Base-by-base conservation (phyloP, 2,329 filamentous ascomycete genomes). In the Graphilbum fragrans region DNA sequence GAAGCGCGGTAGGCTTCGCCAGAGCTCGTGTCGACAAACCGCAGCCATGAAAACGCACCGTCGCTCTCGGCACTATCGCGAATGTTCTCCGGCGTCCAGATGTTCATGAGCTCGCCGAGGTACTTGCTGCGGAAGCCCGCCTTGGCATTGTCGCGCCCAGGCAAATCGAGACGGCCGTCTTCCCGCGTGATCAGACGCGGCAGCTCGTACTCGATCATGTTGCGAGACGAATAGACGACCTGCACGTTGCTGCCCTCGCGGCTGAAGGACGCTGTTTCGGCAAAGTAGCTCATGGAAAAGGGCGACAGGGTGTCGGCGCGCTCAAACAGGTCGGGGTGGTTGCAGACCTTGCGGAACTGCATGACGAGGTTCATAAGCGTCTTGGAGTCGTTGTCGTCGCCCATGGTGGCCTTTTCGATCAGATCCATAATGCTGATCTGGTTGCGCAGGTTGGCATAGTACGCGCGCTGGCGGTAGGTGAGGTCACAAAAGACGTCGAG, bases 271-370 rank as follows among this genome's bases (percentile, higher is more conserved):
- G 86, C 88, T 0, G 90, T 95, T 65, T 98, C 92, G 14, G 88
- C 92, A 61, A 90, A 98, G 57, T 82, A 77, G n/a, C 80, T 77
- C 52, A 82, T 79, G 1, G 86, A 82, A 53, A 90, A 81, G 0
- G 92, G 86, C 9, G 88, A 94, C 20, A 76, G 81, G 9, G 86
- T 94, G 46, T 96, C 90, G 10, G 90, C 88, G 36, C 92, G 82
- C 61, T 98, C 88, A 52, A 98, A 98, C 27, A 98, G 64, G 62
- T 98, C 92, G 0, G 92, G 92, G 58, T 98, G 92, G 56, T 98
- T 98, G 67, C 92, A 98, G 43, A 98, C 92, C 65, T 98, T 98
- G 53, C 92, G 79, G 74, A 98, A 98, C 63, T 98, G 92, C 92
- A 98, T 98, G 48, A 98, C 92, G 49, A 98, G 70, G 61, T 98